phyloP scores from a whole-genome alignment of 805 yeast genomes.

The Wickerhamomyces hampshirensis region DNA sequence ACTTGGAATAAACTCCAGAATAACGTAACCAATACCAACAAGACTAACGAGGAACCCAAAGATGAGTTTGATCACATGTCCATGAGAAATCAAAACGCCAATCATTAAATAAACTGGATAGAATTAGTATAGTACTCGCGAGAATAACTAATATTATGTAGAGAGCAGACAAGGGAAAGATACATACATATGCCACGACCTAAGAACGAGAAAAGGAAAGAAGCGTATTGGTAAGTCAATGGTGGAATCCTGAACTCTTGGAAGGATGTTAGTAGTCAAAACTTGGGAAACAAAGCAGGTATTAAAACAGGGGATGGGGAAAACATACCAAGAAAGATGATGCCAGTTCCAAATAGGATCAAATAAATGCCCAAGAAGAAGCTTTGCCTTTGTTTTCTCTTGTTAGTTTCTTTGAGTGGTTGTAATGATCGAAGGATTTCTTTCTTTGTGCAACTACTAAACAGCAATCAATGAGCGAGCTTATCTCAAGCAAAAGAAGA shows the following conservation, averaged over 20 bases:
- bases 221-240: constrained; percentile 58
- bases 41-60: constrained; percentile 54
- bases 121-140: constrained; percentile 1
- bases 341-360: constrained; percentile 46
- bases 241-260: constrained; percentile 43
- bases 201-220: constrained; percentile 57
- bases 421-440: no score
- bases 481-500: no score
- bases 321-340: constrained; percentile 44
- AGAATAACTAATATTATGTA: neutral
- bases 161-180: neutral
- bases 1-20: constrained; percentile 67
- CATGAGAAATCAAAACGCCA: constrained; percentile 45
- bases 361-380: constrained; percentile 59
- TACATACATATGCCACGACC: constrained; percentile 67
- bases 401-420: no score
- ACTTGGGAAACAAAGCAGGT: no score
- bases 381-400: constrained; percentile 17
- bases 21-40: constrained; percentile 55
- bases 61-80: constrained; percentile 50
- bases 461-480: no score
- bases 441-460: no score
- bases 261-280: constrained; percentile 1
- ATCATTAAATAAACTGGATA: constrained; percentile 49
- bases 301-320: neutral